phyloP scores from a whole-genome alignment of 177 flowering plant genomes.

The Vitis hybrid region DNA sequence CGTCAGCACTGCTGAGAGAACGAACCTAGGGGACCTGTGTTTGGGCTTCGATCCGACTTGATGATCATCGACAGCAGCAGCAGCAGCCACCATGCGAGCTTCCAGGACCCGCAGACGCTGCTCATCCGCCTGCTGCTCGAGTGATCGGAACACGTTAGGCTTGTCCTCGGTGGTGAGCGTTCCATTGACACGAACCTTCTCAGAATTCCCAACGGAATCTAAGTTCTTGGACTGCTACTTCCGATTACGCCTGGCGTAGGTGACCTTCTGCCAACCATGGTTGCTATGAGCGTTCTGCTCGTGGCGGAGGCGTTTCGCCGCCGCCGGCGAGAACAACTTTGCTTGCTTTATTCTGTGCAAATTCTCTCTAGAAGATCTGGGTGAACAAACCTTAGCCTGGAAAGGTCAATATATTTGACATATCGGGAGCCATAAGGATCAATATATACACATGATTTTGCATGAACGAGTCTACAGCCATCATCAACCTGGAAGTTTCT shows the following conservation, averaged over 20 bases:
- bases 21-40: slow-evolving; percentile 65
- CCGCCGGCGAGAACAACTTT: too few relatives aligned
- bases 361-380: slow-evolving; percentile 74
- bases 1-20: slow-evolving; percentile 52
- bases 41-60: slow-evolving; percentile 22
- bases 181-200: slow-evolving; percentile 15
- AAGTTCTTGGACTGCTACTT: slow-evolving; percentile 16
- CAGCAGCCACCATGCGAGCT: slow-evolving; percentile 38
- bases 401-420: slow-evolving; percentile 68
- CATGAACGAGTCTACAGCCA: slow-evolving; percentile 91
- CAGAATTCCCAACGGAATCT: background rate
- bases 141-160: slow-evolving; percentile 44
- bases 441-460: slow-evolving; percentile 77
- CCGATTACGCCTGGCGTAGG: slow-evolving; percentile 31
- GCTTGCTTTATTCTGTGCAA: slow-evolving; percentile 26
- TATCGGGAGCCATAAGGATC: slow-evolving; percentile 80
- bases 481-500: slow-evolving; percentile 40
- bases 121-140: slow-evolving; percentile 24
- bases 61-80: slow-evolving; percentile 11
- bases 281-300: background rate
- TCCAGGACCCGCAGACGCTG: slow-evolving; percentile 50
- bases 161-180: slow-evolving; percentile 8
- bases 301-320: slow-evolving; percentile 5
- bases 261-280: slow-evolving; percentile 39
- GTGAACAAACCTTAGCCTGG: slow-evolving; percentile 83